Conservation (phyloP, 176 grass and related monocot genomes). For the Paspalum notatum region DNA sequence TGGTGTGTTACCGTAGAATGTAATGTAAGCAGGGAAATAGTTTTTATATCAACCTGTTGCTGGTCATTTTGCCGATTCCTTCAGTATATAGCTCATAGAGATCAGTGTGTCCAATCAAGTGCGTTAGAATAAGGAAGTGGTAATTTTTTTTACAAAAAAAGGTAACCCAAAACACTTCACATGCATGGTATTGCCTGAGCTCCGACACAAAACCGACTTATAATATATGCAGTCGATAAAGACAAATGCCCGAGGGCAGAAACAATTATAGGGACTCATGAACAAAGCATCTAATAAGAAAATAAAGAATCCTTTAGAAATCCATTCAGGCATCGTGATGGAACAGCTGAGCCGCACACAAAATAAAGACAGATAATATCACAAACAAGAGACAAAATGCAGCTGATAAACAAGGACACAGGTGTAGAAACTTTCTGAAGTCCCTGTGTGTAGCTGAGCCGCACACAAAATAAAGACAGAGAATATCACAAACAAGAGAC, state of each 20-base stretch:
- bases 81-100: background rate
- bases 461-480: background rate
- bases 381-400: background rate
- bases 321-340: background rate
- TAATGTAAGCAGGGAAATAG: background rate
- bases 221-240: slow-evolving; percentile 13
- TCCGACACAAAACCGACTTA: slow-evolving; percentile 14
- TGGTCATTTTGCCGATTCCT: background rate
- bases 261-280: slow-evolving; percentile 1
- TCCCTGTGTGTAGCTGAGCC: background rate
- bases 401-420: slow-evolving; percentile 1
- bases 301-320: background rate
- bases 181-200: background rate
- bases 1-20: background rate
- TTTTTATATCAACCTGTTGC: background rate
- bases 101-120: slow-evolving; percentile 34
- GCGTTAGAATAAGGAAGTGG: background rate
- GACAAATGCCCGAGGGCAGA: slow-evolving; percentile 30
- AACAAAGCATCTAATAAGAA: slow-evolving; percentile 6
- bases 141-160: background rate
- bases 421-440: background rate
- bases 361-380: background rate
- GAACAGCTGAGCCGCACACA: background rate
- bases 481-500: too few relatives aligned
- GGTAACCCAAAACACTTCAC: too few relatives aligned